These are phyloP conservation scores for Blastocystis sp. DNA, from an alignment of 352 stramenopile genomes.

Conservation along the genomic window DNA sequence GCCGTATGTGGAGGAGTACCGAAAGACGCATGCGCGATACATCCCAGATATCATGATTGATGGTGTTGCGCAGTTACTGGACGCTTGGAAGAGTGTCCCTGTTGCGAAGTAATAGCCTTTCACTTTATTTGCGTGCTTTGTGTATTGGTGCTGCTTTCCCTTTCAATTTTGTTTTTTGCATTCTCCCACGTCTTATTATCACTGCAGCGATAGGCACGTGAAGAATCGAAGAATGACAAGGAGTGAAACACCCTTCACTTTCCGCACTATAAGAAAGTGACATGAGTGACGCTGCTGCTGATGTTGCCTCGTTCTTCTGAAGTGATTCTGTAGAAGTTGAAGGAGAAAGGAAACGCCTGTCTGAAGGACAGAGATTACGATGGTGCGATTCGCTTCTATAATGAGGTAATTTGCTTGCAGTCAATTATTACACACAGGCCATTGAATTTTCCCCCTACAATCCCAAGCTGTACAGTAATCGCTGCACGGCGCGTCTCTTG, in stretches of 20 bases:
- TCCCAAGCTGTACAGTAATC: constrained; percentile 67
- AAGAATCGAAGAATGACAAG: neutral
- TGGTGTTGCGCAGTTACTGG: constrained; percentile 6
- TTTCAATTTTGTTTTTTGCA: neutral
- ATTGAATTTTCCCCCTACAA: constrained; percentile 53
- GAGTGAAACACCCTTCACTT: neutral
- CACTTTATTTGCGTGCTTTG: constrained; percentile 6
- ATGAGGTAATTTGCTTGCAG: constrained; percentile 16
- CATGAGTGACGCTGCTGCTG: constrained; percentile 35
- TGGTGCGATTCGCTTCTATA: constrained; percentile 46
- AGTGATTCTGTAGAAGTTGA: neutral
- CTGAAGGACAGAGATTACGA: constrained; percentile 44
- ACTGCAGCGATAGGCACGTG: too few species aligned
- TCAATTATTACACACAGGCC: neutral
- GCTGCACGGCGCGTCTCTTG: constrained; percentile 60
- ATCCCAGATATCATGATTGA: constrained; percentile 54
- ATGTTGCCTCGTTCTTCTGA: neutral
- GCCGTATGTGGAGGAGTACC: constrained; percentile 41
- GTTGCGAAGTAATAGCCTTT: neutral
- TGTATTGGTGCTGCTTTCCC: neutral
- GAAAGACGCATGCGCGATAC: constrained; percentile 31
- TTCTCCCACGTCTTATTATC: too few species aligned
- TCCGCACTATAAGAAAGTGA: constrained; percentile 29
- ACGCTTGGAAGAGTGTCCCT: constrained; percentile 30
- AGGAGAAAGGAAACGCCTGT: constrained; percentile 44